Conservation (phyloP, 1,284 basidiomycete species). For the Bondarzewia mesenterica region DNA sequence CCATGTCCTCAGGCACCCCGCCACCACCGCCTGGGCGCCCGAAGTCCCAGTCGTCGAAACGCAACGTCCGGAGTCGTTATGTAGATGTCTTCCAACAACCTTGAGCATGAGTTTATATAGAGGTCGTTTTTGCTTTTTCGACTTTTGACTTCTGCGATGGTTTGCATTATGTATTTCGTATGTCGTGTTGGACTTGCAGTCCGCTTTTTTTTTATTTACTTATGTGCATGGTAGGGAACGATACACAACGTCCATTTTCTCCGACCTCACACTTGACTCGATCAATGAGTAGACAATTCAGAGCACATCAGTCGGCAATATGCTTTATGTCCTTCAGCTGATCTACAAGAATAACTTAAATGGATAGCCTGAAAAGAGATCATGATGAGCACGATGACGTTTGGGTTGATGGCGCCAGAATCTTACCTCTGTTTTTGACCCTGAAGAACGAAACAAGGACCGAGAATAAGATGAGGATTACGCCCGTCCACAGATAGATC, state of each 20-base stretch:
- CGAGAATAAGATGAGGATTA: slow-evolving; percentile 83
- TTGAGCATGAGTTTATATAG: slow-evolving; percentile 9
- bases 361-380: slow-evolving; percentile 51
- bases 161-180: slow-evolving; percentile 1
- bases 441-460: slow-evolving; percentile 85
- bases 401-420: slow-evolving; percentile 11
- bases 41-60: slow-evolving; percentile 58
- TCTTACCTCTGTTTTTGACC: slow-evolving; percentile 81
- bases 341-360: slow-evolving; percentile 59
- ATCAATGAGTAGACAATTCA: background rate
- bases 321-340: too few species aligned
- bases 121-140: background rate
- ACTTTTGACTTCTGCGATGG: background rate
- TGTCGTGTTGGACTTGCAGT: background rate
- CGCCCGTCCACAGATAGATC: slow-evolving; percentile 83
- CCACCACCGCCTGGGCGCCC: slow-evolving; percentile 47
- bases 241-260: background rate
- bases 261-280: background rate
- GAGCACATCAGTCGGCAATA: slow-evolving; percentile 19
- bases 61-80: slow-evolving; percentile 72
- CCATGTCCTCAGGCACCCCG: slow-evolving; percentile 17
- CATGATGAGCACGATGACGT: slow-evolving; percentile 4
- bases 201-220: background rate
- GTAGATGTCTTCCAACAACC: slow-evolving; percentile 78
- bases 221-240: background rate